Evolutionary conservation across 495 filamentous ascomycete genomes (phyloP), one percentile per base, ranked within the genome.

Genomic region (Annulohypoxylon bovei): DNA sequence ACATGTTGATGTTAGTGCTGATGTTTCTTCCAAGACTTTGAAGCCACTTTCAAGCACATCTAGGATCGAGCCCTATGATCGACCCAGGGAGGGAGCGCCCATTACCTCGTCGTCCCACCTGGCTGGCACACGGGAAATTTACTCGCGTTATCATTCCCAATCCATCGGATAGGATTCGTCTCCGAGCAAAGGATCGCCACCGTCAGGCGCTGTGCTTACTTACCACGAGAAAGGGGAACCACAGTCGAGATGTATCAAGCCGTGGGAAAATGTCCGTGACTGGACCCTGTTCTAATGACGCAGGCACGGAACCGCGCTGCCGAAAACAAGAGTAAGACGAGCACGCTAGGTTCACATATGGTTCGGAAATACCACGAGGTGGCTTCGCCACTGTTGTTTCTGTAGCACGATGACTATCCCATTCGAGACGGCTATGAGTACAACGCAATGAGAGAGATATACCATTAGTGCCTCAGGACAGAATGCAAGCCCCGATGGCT

Each of bases 91-190:
- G 47, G 42, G 47, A 49, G 7, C 53, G 52, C 46, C 32, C 35
- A 70, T 65, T 66, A 50, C 28, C 32, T 35, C 27, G 40, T 22
- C 27, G 59, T 55, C 32, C 66, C 66, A 58, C 42, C 18, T 32
- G 52, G 66, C 40, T 55, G 54, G 69, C 46, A 50, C 60, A 58
- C 64, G 60, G 64, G 64, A 68, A 47, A 3, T 40, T 62, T 65
- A 20, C 39, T 60, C 55, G 40, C 59, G 44, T 68, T 16, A 46
- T 22, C 65, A n/a, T 33, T 72, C 60, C 61, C 65, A 65, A 30
- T 57, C 60, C 55, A 44, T 32, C 54, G 70, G 55, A 33, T 57
- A 37, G 60, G 55, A 65, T 20, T 20, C 22, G 9, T 65, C 49
- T 49, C 69, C 39, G 54, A 46, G 12, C 46, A 47, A 54, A 18